Evolutionary conservation across 495 filamentous ascomycete genomes (phyloP), one percentile per base, ranked within the genome.

Genomic region (Podospora appendiculata): DNA sequence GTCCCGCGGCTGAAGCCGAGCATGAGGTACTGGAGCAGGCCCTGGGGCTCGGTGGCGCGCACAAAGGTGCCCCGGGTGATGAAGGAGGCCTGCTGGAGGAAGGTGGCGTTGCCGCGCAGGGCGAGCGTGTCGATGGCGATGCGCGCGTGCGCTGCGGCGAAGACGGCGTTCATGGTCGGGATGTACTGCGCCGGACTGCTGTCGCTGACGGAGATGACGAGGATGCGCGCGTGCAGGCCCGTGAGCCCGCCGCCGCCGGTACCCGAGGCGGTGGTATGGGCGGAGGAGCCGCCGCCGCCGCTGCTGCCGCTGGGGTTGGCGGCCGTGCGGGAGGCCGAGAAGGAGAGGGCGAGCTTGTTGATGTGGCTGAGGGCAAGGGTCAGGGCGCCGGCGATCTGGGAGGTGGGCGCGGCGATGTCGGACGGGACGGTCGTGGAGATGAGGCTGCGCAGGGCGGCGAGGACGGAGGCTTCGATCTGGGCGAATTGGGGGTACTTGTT

Each of bases 401-500:
- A 86, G 0, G 78, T 82, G 7, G 85, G 81, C 8, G 84, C 82
- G 7, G 69, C 59, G 36, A 95, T 71, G 58, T 86, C 77, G 1
- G 70, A 42, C 13, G 75, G 59, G 7, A 74, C 76, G 0, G 91
- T 95, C 17, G 75, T 73, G 25, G 74, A 61, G 63, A 96, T 78
- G 25, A 97, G 81, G 0, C 70, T 53, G 4, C 79, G 79, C 34
- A 97, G 76, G 53, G 87, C 87, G 34, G 71, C 63, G 32, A 89
- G 78, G 51, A 98, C 79, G 56, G 83, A 82, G 45, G 84, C 71
- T 59, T 98, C 92, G 57, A 98, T 80, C 50, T 88, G 73, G 38
- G 85, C 80, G 72, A 97, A 98, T 11, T 89, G 88, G 1, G 88
- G 87, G 71, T 92, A 97, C 75, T 97, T 95, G 76, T 95, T 96